Evolutionary conservation across 176 grass and related monocot species (phyloP).

Genomic region (Puya raimondii): DNA sequence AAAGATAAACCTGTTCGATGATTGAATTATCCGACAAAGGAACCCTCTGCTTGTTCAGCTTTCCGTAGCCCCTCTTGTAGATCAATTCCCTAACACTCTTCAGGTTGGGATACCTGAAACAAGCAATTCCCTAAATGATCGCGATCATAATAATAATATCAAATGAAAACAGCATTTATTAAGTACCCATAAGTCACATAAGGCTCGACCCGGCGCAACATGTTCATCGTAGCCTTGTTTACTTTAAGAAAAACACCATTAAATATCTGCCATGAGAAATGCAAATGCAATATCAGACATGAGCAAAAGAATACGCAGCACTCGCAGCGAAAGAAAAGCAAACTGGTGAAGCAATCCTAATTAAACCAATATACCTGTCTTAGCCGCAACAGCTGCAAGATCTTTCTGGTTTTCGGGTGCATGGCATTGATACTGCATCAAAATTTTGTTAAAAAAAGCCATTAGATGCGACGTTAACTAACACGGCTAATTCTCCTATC

Average conservation of each 20-base stretch:
- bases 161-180: not conserved
- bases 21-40: slow-evolving; percentile 58
- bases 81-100: slow-evolving; percentile 86
- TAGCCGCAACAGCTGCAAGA: slow-evolving; percentile 78
- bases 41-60: slow-evolving; percentile 79
- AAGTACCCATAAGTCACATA: slow-evolving; percentile 91
- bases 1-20: slow-evolving; percentile 44
- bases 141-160: not conserved
- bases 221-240: slow-evolving; percentile 94
- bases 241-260: slow-evolving; percentile 93
- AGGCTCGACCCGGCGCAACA: slow-evolving; percentile 80
- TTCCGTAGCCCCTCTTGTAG: slow-evolving; percentile 85
- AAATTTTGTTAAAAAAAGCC: not conserved
- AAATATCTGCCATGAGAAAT: slow-evolving; percentile 42
- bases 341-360: not conserved
- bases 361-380: slow-evolving; percentile 47
- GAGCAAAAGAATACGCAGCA: no score
- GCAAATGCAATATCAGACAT: not conserved
- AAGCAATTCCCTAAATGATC: not conserved
- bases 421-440: slow-evolving; percentile 83
- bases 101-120: slow-evolving; percentile 70
- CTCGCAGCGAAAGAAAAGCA: not conserved
- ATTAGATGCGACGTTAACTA: no score
- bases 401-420: slow-evolving; percentile 88
- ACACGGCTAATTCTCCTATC: no score